Conservation (phyloP, 2,329 filamentous ascomycete genomes). For the Parastagonospora avenae region DNA sequence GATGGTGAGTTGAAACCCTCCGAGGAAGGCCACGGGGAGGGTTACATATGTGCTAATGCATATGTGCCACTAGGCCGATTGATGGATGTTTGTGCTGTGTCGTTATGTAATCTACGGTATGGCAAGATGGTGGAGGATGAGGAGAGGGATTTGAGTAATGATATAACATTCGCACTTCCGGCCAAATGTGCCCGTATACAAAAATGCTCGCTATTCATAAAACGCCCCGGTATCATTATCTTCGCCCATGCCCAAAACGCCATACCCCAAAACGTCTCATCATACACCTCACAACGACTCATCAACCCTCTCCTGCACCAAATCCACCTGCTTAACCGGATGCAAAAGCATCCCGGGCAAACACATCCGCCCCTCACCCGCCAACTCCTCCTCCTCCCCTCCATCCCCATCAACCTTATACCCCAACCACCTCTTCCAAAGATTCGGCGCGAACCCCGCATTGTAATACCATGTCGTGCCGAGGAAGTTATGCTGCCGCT, state of each 20-base stretch:
- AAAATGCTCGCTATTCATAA: no score
- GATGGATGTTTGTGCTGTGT: not conserved
- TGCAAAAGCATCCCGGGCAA: slow-evolving; percentile 55
- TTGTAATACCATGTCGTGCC: slow-evolving; percentile 62
- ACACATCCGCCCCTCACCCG: slow-evolving; percentile 56
- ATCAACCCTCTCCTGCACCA: slow-evolving; percentile 47
- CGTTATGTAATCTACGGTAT: not conserved
- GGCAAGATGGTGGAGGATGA: no score
- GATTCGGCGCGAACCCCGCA: slow-evolving; percentile 57
- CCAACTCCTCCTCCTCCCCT: slow-evolving; percentile 50
- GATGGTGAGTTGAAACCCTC: slow-evolving; percentile 1
- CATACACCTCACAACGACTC: no score
- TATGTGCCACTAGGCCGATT: not conserved
- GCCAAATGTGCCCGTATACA: no score
- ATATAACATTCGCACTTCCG: no score
- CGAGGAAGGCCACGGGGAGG: no score
- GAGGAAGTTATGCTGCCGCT: slow-evolving; percentile 59
- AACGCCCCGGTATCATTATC: no score
- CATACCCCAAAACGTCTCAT: no score
- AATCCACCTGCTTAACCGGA: slow-evolving; percentile 57
- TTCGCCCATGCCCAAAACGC: no score
- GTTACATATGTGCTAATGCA: not conserved
- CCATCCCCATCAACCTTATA: slow-evolving; percentile 59
- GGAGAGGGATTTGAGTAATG: no score
- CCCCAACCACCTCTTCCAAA: slow-evolving; percentile 63